These are phyloP conservation scores for Ammopiptanthus mongolicus DNA, from an alignment of 306 rosid species.

Conservation along the genomic window DNA sequence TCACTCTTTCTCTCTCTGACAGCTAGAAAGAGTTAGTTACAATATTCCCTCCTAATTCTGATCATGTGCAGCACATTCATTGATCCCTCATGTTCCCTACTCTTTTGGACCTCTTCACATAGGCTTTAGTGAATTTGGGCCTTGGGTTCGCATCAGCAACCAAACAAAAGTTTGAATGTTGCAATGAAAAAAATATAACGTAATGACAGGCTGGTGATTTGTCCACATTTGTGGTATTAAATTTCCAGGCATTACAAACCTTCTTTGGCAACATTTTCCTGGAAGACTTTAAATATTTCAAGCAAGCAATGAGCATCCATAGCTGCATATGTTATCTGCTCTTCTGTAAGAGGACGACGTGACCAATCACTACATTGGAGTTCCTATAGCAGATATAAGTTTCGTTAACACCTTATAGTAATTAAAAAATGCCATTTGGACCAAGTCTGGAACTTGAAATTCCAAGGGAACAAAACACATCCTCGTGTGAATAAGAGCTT, in stretches of 20 bases:
- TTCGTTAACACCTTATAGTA: slow-evolving; percentile 28
- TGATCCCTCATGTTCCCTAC: too few relatives aligned
- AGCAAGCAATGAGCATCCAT: slow-evolving; percentile 96
- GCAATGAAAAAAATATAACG: slow-evolving; percentile 6
- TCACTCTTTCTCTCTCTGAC: too few relatives aligned
- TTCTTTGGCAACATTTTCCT: slow-evolving; percentile 52
- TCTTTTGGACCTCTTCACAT: too few relatives aligned
- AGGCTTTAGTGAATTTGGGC: too few relatives aligned
- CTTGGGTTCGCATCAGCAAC: too few relatives aligned
- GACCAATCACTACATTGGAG: slow-evolving; percentile 99
- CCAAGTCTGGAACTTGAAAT: slow-evolving; percentile 20
- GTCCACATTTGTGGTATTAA: slow-evolving; percentile 5
- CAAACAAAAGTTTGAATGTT: neutral
- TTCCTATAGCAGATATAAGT: slow-evolving; percentile 62
- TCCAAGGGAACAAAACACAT: slow-evolving; percentile 11
- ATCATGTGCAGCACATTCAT: too few relatives aligned
- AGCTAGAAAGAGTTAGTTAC: too few relatives aligned
- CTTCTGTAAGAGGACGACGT: slow-evolving; percentile 86
- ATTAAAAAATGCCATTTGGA: slow-evolving; percentile 18
- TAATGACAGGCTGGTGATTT: neutral
- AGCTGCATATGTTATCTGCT: slow-evolving; percentile 80
- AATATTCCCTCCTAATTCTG: too few relatives aligned
- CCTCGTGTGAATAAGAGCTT: neutral
- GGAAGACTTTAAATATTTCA: slow-evolving; percentile 65
- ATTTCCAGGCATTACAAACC: slow-evolving; percentile 44